Percentiles rank a stretch among this genome's conserved stretches.
Evolutionary conservation across 2,329 filamentous ascomycete genomes (phyloP).

Genomic region (Trichoderma oligosporum): DNA sequence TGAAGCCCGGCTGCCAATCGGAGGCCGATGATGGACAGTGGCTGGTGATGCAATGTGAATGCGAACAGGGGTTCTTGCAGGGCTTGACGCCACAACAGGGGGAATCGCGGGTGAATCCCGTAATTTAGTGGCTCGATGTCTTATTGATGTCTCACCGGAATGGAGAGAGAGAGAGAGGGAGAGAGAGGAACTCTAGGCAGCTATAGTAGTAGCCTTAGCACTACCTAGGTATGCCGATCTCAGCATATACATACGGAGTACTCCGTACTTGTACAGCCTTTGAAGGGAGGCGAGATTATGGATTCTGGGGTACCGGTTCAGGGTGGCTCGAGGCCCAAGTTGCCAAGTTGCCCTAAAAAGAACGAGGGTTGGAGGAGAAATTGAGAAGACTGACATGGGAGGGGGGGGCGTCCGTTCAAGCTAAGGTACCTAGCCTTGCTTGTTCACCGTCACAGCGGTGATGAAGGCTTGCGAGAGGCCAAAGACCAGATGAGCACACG

Average conservation of each 20-base stretch:
- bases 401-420: not conserved
- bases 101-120: conserved; percentile 14
- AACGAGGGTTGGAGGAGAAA: not conserved
- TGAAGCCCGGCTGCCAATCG: conserved; percentile 13
- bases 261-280: not conserved
- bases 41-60: conserved; percentile 17
- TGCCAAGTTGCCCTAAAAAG: no score
- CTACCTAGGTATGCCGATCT: no score
- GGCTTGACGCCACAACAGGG: conserved; percentile 16
- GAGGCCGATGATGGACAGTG: conserved; percentile 2
- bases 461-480: not conserved
- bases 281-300: not conserved
- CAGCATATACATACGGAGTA: no score
- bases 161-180: not conserved
- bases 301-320: not conserved
- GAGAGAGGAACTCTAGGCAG: no score
- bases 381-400: no score
- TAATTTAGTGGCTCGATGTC: conserved; percentile 13
- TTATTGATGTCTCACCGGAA: not conserved
- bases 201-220: no score
- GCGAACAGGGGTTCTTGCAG: conserved; percentile 14
- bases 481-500: conserved; percentile 1
- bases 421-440: not conserved
- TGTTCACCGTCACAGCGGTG: not conserved
- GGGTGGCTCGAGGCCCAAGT: conserved; percentile 1